Evolutionary conservation across 345 rosid species (phyloP), one percentile per base, ranked within the genome.

Genomic region (Mangifera indica): DNA sequence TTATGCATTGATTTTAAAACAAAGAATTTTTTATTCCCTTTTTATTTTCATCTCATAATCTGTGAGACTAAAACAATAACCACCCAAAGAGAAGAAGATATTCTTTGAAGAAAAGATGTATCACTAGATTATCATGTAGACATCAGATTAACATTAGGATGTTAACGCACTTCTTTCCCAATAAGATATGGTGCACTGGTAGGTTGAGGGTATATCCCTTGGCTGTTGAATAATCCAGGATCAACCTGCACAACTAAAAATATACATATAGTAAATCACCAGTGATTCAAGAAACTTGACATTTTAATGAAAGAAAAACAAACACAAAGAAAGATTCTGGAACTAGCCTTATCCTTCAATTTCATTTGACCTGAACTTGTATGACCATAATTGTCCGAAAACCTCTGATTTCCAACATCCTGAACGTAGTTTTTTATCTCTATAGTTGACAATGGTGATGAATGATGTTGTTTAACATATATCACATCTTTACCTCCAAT

Each of bases 201-300:
- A 45, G 92, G 95, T 72, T 89, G 95, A 77, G 95, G 95, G 81
- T 89, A 87, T 76, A 89, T 78, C 74, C 95, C 95, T 76, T 87
- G 92, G 73, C 92, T 84, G 77, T 83, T 83, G 76, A 89, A 89
- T 62, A 89, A 72, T 56, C 89, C 84, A 63, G 90, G 76, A 84
- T 89, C 94, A 74, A 76, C 83, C 95, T 89, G 84, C 48, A 26
- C 53, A 75, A 70, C 37, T 58, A 34, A 76, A 75, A 66, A 71
- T 37, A 56, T 62, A 24, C 11, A 57, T 42, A 56, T 11, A 40
- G 67, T 40, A 70, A 75, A 48, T 62, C 37, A 54, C 40, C 45
- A 10, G 68, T 12, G 37, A 51, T 34, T 54, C 62, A 58, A 57
- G 49, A 79, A 54, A 32, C 3, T 40, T 32, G 52, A 51, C 3